Conservation (phyloP, 1,284 basidiomycete species). For the Pisolithus thermaeus region DNA sequence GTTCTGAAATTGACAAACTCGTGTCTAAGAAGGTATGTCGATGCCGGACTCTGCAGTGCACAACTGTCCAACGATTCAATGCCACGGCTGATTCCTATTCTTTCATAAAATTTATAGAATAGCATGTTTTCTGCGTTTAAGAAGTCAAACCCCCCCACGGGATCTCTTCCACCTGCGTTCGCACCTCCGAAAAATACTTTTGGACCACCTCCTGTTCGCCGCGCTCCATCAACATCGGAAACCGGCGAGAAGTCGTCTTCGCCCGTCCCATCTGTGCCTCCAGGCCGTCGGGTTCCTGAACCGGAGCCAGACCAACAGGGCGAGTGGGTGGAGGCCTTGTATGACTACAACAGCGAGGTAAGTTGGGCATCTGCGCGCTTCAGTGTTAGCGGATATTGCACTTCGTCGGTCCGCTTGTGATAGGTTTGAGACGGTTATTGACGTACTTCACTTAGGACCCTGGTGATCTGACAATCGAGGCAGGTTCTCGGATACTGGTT, state of each 20-base stretch:
- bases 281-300: slow-evolving; percentile 11
- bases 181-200: slow-evolving; percentile 38
- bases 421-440: not conserved
- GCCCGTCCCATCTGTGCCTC: slow-evolving; percentile 11
- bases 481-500: slow-evolving; percentile 51
- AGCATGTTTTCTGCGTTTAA: slow-evolving; percentile 19
- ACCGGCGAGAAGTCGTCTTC: slow-evolving; percentile 5
- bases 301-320: slow-evolving; percentile 36
- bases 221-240: slow-evolving; percentile 26
- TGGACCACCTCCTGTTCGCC: slow-evolving; percentile 50
- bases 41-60: not conserved
- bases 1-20: slow-evolving; percentile 24
- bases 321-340: slow-evolving; percentile 73
- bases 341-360: slow-evolving; percentile 67
- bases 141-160: slow-evolving; percentile 24
- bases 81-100: too few species aligned
- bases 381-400: not conserved
- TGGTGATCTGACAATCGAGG: slow-evolving; percentile 55
- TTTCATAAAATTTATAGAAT: not conserved
- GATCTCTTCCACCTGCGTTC: slow-evolving; percentile 45
- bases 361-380: slow-evolving; percentile 13
- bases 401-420: slow-evolving; percentile 1
- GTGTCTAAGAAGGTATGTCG: slow-evolving; percentile 18
- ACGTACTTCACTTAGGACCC: slow-evolving; percentile 44
- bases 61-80: too few species aligned